A percentile compares a stretch with the other conserved stretches of the same genome.
Conservation (phyloP, 108 stramenopile genomes). For the Nannochloropsis gaditana region DNA sequence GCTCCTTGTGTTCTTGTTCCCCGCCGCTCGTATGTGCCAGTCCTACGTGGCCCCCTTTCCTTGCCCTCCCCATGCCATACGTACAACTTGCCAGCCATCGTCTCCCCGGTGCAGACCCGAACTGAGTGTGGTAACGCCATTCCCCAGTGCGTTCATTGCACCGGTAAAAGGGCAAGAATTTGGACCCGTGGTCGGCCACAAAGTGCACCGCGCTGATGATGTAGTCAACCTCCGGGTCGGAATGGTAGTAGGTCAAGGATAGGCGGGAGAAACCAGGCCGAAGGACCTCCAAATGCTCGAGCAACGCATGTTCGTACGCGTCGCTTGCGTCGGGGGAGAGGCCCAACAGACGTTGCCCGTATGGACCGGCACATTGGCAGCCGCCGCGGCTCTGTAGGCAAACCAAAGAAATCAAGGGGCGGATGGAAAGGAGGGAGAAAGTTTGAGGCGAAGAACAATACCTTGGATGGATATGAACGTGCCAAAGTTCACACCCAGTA, state of each 20-base stretch:
- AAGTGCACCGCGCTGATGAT: slow-evolving; percentile 76
- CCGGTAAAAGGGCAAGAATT: slow-evolving; percentile 81
- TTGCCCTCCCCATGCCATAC: background rate
- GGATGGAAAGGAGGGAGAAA: background rate
- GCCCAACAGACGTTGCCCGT: slow-evolving; percentile 48
- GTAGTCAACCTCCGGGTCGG: slow-evolving; percentile 70
- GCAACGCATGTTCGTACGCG: slow-evolving; percentile 67
- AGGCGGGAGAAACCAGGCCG: slow-evolving; percentile 76
- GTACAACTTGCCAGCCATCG: slow-evolving; percentile 1
- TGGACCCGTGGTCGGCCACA: slow-evolving; percentile 77
- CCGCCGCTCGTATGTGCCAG: background rate
- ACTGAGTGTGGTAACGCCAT: slow-evolving; percentile 40
- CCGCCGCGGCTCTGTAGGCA: slow-evolving; percentile 38
- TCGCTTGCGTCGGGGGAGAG: slow-evolving; percentile 23
- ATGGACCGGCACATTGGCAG: slow-evolving; percentile 56
- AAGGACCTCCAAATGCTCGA: slow-evolving; percentile 64
- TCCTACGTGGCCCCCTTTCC: too few relatives aligned
- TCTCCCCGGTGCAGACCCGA: slow-evolving; percentile 34
- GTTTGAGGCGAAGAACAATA: background rate
- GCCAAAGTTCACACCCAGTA: too few relatives aligned
- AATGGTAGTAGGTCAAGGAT: slow-evolving; percentile 68
- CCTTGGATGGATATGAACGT: too few relatives aligned
- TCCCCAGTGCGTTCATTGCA: slow-evolving; percentile 51
- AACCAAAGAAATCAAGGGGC: background rate
- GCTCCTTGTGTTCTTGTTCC: background rate